Evolutionary conservation across 257 asterid species (phyloP).

Genomic region (Osmanthus fragrans): DNA sequence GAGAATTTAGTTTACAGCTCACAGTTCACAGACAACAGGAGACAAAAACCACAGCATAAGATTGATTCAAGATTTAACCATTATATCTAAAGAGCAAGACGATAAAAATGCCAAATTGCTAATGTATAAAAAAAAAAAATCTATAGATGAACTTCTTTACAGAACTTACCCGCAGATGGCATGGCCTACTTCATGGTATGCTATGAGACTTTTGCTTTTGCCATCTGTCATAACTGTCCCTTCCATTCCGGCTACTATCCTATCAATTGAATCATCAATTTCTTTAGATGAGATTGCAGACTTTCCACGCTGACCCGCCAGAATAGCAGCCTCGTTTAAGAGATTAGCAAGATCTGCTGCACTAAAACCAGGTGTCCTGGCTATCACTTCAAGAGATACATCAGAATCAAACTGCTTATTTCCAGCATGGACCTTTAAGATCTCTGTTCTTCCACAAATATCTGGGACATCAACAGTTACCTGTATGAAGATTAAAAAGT

Average conservation of each 20-base stretch:
- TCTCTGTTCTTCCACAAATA: slow-evolving; percentile 91
- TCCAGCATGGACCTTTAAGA: slow-evolving; percentile 67
- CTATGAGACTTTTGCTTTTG: slow-evolving; percentile 97
- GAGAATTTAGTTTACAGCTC: not conserved
- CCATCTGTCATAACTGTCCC: slow-evolving; percentile 99
- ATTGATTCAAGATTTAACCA: not conserved
- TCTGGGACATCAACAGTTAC: slow-evolving; percentile 95
- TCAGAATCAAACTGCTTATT: slow-evolving; percentile 84
- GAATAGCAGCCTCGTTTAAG: slow-evolving; percentile 92
- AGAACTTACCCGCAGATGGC: slow-evolving; percentile 93
- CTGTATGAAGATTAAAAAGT: slow-evolving; percentile 41
- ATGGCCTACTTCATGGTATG: slow-evolving; percentile 99
- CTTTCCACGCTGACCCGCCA: slow-evolving; percentile 92
- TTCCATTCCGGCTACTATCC: slow-evolving; percentile 99
- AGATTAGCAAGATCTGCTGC: slow-evolving; percentile 99
- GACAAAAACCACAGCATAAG: slow-evolving; percentile 2
- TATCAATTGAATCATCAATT: slow-evolving; percentile 92
- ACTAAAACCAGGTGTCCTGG: slow-evolving; percentile 98
- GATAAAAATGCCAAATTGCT: not conserved
- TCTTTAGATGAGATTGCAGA: slow-evolving; percentile 86
- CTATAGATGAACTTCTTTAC: not conserved
- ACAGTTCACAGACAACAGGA: not conserved
- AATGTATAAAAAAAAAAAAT: not conserved
- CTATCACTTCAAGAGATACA: slow-evolving; percentile 90
- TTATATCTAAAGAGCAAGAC: not conserved